Evolutionary conservation across 306 rosid genomes (phyloP), one percentile per base, ranked within the genome.

Genomic region (Castanea sativa): DNA sequence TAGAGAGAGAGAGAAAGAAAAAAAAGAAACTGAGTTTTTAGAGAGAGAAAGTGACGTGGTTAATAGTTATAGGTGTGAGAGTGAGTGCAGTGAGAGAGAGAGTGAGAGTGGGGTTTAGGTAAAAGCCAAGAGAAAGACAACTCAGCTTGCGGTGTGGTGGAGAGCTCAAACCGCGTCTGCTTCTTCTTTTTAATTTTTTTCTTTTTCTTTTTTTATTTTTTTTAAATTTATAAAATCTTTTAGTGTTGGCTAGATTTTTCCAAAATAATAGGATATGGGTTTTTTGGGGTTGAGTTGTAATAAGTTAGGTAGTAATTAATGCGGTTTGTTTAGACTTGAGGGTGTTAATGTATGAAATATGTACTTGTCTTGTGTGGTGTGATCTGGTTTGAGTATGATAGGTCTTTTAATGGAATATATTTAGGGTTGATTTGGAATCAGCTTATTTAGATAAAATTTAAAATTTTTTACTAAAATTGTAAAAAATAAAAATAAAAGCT

Each of bases 131-230:
- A 51, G 76, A 51, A 57, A 32, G 81, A 84, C 81, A 73, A 79
- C 78, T 41, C 77, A 68, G 74, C 21, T 4, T 5, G 82, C 65
- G 80, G 76, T 79, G 73, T 79, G 73, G 73, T 38, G 84, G 32
- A 30, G 63, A 73, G 74, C 77, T 41, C n/a, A 86, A 79, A 83
- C 81, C 88, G 91, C 84, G 88, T 85, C 55, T 29, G 49, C 53
- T 73, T 41, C 12, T 11, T 10, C 5, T 25, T 35, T 1, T 5
- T 65, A 3, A 3, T 21, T 38, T 56, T 25, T 43, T 6, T 6
- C 6, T 1, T 3, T 15, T 0, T 71, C 23, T 72, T 6, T 0
- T 41, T 19, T 10, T 2, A 0, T 43, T 0, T 30, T 32, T 15
- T 60, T 53, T 32, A 0, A 25, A 25, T 12, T 29, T 35, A 10